phyloP scores from a whole-genome alignment of 2,329 filamentous ascomycete genomes.

The Eurotiales sp. region DNA sequence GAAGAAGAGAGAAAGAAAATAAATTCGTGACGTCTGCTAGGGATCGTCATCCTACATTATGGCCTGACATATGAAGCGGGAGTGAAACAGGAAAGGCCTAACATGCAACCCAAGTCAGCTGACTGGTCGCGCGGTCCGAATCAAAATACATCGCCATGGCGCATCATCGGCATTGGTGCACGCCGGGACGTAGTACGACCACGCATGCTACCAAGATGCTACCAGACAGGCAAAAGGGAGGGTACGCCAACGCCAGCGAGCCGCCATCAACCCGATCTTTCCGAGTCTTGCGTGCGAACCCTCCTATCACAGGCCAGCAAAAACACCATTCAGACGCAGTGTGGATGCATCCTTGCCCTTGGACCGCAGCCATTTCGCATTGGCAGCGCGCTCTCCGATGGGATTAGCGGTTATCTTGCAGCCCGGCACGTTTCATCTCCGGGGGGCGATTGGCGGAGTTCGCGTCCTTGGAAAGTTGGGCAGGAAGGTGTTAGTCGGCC shows the following conservation, averaged over 20 bases:
- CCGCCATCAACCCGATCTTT: neutral
- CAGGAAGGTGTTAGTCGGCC: too few species aligned
- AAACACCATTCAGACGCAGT: neutral
- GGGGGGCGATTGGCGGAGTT: too few species aligned
- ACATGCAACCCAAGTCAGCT: constrained; percentile 1
- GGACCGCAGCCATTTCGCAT: neutral
- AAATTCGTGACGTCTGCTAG: too few species aligned
- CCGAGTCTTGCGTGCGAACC: neutral
- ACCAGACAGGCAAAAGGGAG: neutral
- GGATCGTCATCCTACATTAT: neutral
- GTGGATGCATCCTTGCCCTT: neutral
- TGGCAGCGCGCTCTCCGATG: neutral
- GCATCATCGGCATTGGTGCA: neutral
- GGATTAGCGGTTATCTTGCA: neutral
- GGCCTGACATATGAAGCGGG: neutral
- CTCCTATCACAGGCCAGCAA: neutral
- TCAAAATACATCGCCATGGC: too few species aligned
- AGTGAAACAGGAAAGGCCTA: neutral
- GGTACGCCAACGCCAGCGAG: neutral
- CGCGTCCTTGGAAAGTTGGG: too few species aligned
- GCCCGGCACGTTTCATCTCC: neutral
- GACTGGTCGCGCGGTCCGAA: neutral
- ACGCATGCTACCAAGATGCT: neutral
- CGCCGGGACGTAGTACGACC: neutral
- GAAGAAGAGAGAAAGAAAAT: too few species aligned